Conservation (phyloP, 805 yeast species). For the Ogataea philodendri region DNA sequence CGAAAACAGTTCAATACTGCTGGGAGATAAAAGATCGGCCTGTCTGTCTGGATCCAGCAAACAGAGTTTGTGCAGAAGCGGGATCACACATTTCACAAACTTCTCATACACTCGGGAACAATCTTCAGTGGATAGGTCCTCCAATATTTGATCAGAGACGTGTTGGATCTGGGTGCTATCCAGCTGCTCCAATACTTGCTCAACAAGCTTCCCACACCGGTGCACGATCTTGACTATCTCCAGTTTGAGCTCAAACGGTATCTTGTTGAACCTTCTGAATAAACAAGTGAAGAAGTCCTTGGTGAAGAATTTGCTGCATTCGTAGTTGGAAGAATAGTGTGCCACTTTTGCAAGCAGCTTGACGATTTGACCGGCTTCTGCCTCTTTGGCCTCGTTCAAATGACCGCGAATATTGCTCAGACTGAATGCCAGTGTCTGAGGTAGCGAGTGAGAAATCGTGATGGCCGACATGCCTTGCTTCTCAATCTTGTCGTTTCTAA, state of each 20-base stretch:
- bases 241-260: slow-evolving; percentile 17
- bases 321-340: slow-evolving; percentile 11
- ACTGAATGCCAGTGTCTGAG: slow-evolving; percentile 10
- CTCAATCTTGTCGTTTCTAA: slow-evolving; percentile 16
- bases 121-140: slow-evolving; percentile 15
- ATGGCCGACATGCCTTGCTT: slow-evolving; percentile 12
- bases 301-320: slow-evolving; percentile 14
- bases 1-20: slow-evolving; percentile 17
- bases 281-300: slow-evolving; percentile 17
- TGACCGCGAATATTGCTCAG: slow-evolving; percentile 18
- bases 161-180: slow-evolving; percentile 18
- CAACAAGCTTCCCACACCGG: slow-evolving; percentile 10
- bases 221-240: slow-evolving; percentile 17
- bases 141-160: slow-evolving; percentile 20
- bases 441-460: slow-evolving; percentile 8
- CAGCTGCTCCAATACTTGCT: slow-evolving; percentile 8
- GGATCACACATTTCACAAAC: slow-evolving; percentile 17
- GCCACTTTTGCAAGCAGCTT: slow-evolving; percentile 16
- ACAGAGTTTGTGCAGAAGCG: slow-evolving; percentile 17
- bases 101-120: slow-evolving; percentile 15
- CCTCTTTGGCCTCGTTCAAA: slow-evolving; percentile 14
- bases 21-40: slow-evolving; percentile 17
- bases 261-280: slow-evolving; percentile 16
- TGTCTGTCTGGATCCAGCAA: slow-evolving; percentile 15
- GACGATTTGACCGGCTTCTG: slow-evolving; percentile 8